Evolutionary conservation across 2,329 filamentous ascomycete species (phyloP).

Genomic region (Hirsutella thompsonii): DNA sequence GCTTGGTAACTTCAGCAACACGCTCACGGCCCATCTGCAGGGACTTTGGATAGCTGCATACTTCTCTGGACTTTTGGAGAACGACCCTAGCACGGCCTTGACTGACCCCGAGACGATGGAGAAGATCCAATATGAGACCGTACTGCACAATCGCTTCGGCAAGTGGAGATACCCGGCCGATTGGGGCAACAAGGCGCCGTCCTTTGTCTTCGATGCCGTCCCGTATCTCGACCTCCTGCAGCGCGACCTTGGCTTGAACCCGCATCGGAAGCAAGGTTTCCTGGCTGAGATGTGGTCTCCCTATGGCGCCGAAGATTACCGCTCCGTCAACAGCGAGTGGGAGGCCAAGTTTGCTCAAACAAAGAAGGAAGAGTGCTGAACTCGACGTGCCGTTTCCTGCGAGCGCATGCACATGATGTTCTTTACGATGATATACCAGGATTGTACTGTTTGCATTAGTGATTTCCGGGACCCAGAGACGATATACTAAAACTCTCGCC

Average conservation of each 20-base stretch:
- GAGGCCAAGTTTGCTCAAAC: slow-evolving; percentile 6
- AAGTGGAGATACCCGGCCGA: slow-evolving; percentile 57
- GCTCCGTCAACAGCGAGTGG: slow-evolving; percentile 40
- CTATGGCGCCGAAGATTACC: slow-evolving; percentile 48
- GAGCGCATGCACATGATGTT: too few species aligned
- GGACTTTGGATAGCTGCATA: slow-evolving; percentile 55
- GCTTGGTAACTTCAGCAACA: slow-evolving; percentile 28
- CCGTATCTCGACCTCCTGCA: slow-evolving; percentile 61
- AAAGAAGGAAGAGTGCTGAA: too few species aligned
- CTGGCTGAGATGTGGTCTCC: slow-evolving; percentile 38
- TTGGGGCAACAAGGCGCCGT: slow-evolving; percentile 47
- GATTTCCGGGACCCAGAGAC: too few species aligned
- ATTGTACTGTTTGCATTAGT: too few species aligned
- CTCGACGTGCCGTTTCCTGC: too few species aligned
- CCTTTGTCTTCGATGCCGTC: slow-evolving; percentile 65
- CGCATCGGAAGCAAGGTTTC: slow-evolving; percentile 40
- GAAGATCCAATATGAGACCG: slow-evolving; percentile 36
- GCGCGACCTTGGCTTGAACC: slow-evolving; percentile 48
- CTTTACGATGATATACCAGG: too few species aligned
- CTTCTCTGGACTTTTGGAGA: slow-evolving; percentile 25
- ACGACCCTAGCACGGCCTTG: slow-evolving; percentile 8
- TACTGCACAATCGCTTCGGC: slow-evolving; percentile 55
- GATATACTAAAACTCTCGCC: too few species aligned
- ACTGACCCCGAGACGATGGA: slow-evolving; percentile 21
- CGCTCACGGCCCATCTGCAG: slow-evolving; percentile 30